Conservation (phyloP, 805 yeast species). For the Candida gorgasii region DNA sequence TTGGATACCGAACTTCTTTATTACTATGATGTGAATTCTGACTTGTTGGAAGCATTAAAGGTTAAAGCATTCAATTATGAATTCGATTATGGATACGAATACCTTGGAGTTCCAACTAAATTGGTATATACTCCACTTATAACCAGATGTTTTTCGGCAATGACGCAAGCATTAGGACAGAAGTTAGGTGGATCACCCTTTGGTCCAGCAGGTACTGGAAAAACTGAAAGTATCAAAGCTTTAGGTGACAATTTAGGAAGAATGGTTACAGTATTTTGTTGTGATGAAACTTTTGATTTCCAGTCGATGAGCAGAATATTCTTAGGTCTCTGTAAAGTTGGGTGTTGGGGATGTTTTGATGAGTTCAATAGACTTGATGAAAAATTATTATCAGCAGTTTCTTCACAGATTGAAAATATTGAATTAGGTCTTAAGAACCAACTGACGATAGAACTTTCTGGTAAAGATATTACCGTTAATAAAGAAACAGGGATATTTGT, state of each 20-base stretch:
- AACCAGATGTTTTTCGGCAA: slow-evolving; percentile 60
- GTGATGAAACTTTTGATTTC: slow-evolving; percentile 87
- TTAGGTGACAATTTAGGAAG: slow-evolving; percentile 78
- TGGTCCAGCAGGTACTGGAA: slow-evolving; percentile 98
- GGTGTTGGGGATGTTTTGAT: slow-evolving; percentile 96
- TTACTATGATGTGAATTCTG: slow-evolving; percentile 13
- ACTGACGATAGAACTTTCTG: slow-evolving; percentile 41
- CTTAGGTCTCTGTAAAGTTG: slow-evolving; percentile 76
- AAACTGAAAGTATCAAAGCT: slow-evolving; percentile 87
- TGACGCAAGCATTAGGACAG: slow-evolving; percentile 74
- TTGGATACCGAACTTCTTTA: slow-evolving; percentile 13
- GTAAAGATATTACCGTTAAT: slow-evolving; percentile 39
- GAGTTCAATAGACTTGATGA: slow-evolving; percentile 84
- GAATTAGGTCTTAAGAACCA: slow-evolving; percentile 50
- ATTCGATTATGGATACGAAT: slow-evolving; percentile 76
- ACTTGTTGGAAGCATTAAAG: slow-evolving; percentile 33
- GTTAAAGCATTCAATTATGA: slow-evolving; percentile 55
- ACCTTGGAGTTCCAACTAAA: slow-evolving; percentile 70
- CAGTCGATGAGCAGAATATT: slow-evolving; percentile 76
- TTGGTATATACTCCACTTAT: slow-evolving; percentile 77
- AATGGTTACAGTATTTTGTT: slow-evolving; percentile 82
- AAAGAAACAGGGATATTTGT: slow-evolving; percentile 72
- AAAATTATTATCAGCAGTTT: slow-evolving; percentile 76
- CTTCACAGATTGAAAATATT: slow-evolving; percentile 74
- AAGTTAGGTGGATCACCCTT: slow-evolving; percentile 85